These are phyloP conservation scores for Geranium rotundifolium DNA, from an alignment of 345 rosid genomes.

Conservation along the genomic window DNA sequence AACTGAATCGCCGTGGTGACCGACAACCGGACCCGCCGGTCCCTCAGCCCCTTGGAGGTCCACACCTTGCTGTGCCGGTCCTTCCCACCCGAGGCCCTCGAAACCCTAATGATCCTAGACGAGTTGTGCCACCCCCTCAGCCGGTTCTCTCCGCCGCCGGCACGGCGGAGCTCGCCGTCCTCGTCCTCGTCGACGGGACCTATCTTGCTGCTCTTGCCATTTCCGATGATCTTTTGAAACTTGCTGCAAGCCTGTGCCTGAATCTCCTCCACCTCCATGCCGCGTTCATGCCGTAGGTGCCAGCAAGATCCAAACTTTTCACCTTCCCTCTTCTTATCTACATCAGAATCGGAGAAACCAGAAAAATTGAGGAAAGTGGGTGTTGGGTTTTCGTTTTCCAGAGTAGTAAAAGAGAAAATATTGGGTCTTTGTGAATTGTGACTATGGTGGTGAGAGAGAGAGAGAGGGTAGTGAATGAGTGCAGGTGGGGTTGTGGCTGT, in stretches of 20 bases:
- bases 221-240: constrained; percentile 39
- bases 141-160: constrained; percentile 16
- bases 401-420: not conserved
- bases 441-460: constrained; percentile 12
- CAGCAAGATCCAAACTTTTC: constrained; percentile 4
- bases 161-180: constrained; percentile 14
- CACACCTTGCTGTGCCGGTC: constrained; percentile 80
- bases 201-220: constrained; percentile 31
- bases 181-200: constrained; percentile 21
- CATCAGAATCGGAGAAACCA: constrained; percentile 1
- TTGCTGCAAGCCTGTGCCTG: constrained; percentile 46
- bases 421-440: constrained; percentile 8
- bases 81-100: constrained; percentile 70
- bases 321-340: constrained; percentile 5
- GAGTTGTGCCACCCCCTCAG: constrained; percentile 63
- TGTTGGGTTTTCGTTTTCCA: not conserved
- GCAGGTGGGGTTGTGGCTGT: constrained; percentile 26
- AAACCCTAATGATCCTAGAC: constrained; percentile 88
- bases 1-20: constrained; percentile 85
- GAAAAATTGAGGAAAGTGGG: not conserved
- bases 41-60: constrained; percentile 71
- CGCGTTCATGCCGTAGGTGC: constrained; percentile 55
- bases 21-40: constrained; percentile 68
- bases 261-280: constrained; percentile 78
- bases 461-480: too few species aligned